Evolutionary conservation across 371 early-diverging fungal genomes (phyloP), one percentile per base, ranked within the genome.

Genomic region (Batkoa obscura): DNA sequence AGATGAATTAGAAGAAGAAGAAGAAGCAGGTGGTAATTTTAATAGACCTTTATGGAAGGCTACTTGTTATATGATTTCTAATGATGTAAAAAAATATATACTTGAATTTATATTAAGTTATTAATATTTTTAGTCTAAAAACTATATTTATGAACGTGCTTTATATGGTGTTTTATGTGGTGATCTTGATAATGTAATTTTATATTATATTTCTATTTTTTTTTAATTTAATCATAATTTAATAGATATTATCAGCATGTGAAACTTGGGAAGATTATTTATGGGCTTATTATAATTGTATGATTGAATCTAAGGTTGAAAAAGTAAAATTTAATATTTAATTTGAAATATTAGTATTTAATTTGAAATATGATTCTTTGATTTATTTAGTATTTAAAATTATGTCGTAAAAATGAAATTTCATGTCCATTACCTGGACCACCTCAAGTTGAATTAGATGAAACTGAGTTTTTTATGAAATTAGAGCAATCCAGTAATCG

Each of bases 191-290:
- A 57, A 51, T 47, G 60, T 60, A 53, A 45, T 10, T 35, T 31
- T 45, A 36, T 54, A 35, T 13, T 58, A n/a, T 50, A 37, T 13
- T 13, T 12, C 30, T 8, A 9, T 35, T 50, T 23, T 37, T 56
- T 23, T 23, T 23, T 23, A 23, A 23, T 23, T 23, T 23, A 23
- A 23, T 23, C 0, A 23, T 23, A 23, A 23, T 23, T 23, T 23
- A 0, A 4, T 50, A 60, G 60, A 23, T 57, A 15, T 2, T 60
- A 31, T 38, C 36, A 13, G 53, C 47, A n/a, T 60, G 60, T 51
- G 33, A 37, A 2, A 45, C 43, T n/a, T 60, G 60, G 60, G 60
- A 60, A 57, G 60, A 60, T 57, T 51, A 50, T 38, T 3, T 57
- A 37, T 60, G 60, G 60, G 60, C 58, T 9, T 60, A 57, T 46